Evolutionary conservation across 495 filamentous ascomycete species (phyloP).

Genomic region (Cryomyces minteri): DNA sequence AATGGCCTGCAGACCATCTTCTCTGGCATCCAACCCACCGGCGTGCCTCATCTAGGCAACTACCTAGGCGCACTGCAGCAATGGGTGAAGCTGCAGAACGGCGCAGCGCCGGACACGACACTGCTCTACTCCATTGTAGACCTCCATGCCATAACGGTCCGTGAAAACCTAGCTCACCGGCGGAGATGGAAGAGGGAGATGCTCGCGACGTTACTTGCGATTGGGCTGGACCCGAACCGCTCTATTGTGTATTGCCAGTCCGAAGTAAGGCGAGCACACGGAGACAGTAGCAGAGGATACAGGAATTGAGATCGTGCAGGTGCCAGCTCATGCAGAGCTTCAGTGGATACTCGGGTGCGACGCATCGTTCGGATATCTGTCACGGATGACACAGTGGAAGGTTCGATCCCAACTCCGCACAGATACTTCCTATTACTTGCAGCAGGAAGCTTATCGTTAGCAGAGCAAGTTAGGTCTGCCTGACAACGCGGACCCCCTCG

Average conservation of each 20-base stretch:
- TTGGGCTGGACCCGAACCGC: constrained; percentile 59
- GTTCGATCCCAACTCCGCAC: constrained; percentile 19
- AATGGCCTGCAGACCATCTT: constrained; percentile 38
- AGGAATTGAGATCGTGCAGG: constrained; percentile 21
- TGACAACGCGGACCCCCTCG: constrained; percentile 32
- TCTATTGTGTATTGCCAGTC: constrained; percentile 79
- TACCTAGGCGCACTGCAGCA: constrained; percentile 81
- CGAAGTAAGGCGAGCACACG: constrained; percentile 23
- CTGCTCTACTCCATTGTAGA: constrained; percentile 79
- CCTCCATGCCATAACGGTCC: constrained; percentile 75
- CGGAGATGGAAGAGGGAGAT: constrained; percentile 47
- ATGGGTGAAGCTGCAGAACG: constrained; percentile 68
- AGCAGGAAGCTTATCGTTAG: not conserved
- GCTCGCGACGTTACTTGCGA: constrained; percentile 62
- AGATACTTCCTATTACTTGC: not conserved
- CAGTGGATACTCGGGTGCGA: constrained; percentile 93
- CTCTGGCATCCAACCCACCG: constrained; percentile 94
- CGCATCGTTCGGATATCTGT: constrained; percentile 74
- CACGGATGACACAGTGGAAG: constrained; percentile 98
- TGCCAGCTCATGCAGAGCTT: constrained; percentile 65
- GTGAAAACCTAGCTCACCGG: constrained; percentile 40
- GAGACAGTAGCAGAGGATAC: not conserved
- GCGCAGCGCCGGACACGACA: constrained; percentile 30
- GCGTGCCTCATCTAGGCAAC: constrained; percentile 89
- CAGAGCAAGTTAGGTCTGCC: constrained; percentile 53